phyloP scores from a whole-genome alignment of 2,329 filamentous ascomycete genomes.

The Fusarium sp. region DNA sequence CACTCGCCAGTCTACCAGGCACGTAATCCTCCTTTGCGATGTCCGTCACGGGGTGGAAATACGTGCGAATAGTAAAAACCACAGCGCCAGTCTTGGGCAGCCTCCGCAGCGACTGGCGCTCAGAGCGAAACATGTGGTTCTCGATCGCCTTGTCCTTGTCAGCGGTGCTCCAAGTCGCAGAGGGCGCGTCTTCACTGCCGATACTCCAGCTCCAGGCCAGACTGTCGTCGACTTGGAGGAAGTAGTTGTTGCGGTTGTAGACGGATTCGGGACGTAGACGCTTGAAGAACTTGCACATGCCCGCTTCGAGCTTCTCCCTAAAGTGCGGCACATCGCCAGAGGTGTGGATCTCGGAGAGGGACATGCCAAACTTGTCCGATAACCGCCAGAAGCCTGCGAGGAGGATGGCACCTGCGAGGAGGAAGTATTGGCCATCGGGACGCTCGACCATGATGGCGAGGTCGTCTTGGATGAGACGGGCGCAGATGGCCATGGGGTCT shows the following conservation, averaged over 20 bases:
- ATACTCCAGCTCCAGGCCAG: constrained; percentile 81
- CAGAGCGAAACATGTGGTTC: constrained; percentile 80
- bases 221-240: constrained; percentile 83
- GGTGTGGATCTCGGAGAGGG: constrained; percentile 80
- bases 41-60: constrained; percentile 76
- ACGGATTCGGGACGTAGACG: constrained; percentile 73
- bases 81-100: constrained; percentile 66
- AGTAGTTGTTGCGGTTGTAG: constrained; percentile 80
- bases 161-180: constrained; percentile 77
- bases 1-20: constrained; percentile 79
- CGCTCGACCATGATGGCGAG: constrained; percentile 84
- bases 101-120: constrained; percentile 74
- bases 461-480: constrained; percentile 81
- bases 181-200: constrained; percentile 72
- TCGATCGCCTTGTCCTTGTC: constrained; percentile 77
- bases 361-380: constrained; percentile 82
- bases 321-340: constrained; percentile 79
- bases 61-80: constrained; percentile 82
- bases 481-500: constrained; percentile 80
- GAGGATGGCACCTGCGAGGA: constrained; percentile 78
- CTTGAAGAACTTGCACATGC: constrained; percentile 84
- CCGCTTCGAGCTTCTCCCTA: constrained; percentile 74
- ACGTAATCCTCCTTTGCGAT: constrained; percentile 78
- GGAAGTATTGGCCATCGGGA: constrained; percentile 80
- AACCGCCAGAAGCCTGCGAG: constrained; percentile 86